These are phyloP conservation scores for Oxyria digyna DNA, from an alignment of 148 eudicot genomes.

Conservation along the genomic window DNA sequence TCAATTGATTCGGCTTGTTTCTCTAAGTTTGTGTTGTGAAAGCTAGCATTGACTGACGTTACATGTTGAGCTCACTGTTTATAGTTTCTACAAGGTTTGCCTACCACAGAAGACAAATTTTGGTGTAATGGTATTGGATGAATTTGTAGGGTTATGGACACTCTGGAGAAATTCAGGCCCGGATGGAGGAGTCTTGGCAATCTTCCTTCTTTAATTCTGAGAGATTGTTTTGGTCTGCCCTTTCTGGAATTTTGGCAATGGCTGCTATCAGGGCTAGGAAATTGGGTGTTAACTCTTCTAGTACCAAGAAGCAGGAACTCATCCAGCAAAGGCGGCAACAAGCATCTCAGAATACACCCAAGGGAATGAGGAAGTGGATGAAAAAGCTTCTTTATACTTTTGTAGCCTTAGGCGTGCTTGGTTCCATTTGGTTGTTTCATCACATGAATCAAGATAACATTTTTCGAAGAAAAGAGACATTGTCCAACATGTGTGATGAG, in stretches of 20 bases:
- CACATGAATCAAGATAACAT: constrained; percentile 5
- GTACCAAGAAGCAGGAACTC: background rate
- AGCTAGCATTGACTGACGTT: too few relatives aligned
- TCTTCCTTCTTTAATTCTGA: background rate
- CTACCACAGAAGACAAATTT: background rate
- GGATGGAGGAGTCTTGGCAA: background rate
- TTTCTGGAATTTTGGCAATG: background rate
- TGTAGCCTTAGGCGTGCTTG: background rate
- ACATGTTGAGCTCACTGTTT: too few relatives aligned
- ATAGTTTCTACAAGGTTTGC: background rate
- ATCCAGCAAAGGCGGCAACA: background rate
- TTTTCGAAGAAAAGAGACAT: constrained; percentile 33
- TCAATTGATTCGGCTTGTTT: too few relatives aligned
- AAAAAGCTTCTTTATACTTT: background rate
- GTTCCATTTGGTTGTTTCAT: background rate
- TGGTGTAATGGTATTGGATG: background rate
- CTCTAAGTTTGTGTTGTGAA: too few relatives aligned
- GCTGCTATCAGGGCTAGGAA: background rate
- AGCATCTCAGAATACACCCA: background rate
- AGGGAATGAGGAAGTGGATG: constrained; percentile 4
- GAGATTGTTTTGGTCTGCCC: background rate
- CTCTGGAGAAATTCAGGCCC: background rate
- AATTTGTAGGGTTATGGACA: background rate
- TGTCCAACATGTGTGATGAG: constrained; percentile 67
- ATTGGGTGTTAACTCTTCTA: background rate